phyloP scores from a whole-genome alignment of 306 rosid species.

The Malus orientalis region DNA sequence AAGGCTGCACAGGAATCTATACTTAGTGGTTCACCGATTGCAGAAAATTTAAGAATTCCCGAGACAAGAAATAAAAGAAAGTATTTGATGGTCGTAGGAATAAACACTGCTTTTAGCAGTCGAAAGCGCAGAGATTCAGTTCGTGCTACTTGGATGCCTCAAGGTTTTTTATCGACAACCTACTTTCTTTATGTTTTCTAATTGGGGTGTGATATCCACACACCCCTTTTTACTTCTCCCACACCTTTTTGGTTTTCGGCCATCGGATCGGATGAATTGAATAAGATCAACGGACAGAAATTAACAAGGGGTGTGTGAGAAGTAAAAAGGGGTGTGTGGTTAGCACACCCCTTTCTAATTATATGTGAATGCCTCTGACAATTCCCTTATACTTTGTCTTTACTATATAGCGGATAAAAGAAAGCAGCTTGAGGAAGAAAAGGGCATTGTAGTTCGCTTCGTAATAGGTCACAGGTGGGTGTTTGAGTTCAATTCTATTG shows the following conservation, averaged over 20 bases:
- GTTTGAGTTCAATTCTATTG: slow-evolving; percentile 2
- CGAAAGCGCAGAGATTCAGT: slow-evolving; percentile 54
- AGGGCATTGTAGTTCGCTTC: slow-evolving; percentile 47
- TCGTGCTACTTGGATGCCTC: slow-evolving; percentile 62
- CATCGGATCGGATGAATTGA: too few relatives aligned
- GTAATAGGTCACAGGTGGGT: slow-evolving; percentile 54
- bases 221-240: too few relatives aligned
- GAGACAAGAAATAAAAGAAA: slow-evolving; percentile 32
- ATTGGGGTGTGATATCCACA: background rate
- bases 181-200: background rate
- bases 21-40: slow-evolving; percentile 29
- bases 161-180: slow-evolving; percentile 25
- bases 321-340: too few relatives aligned
- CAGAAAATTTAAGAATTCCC: slow-evolving; percentile 19
- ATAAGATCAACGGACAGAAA: too few relatives aligned
- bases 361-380: background rate
- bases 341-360: background rate
- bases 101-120: slow-evolving; percentile 59
- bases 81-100: slow-evolving; percentile 46
- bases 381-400: background rate
- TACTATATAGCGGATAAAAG: slow-evolving; percentile 29
- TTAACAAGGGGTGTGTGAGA: too few relatives aligned
- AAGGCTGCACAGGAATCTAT: slow-evolving; percentile 44
- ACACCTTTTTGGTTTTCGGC: too few relatives aligned
- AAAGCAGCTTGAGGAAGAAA: slow-evolving; percentile 55